Percentiles rank a stretch among this genome's conserved stretches.
These are phyloP conservation scores for Chaetomium strumarium DNA, from an alignment of 2,329 filamentous ascomycete genomes.

Conservation along the genomic window DNA sequence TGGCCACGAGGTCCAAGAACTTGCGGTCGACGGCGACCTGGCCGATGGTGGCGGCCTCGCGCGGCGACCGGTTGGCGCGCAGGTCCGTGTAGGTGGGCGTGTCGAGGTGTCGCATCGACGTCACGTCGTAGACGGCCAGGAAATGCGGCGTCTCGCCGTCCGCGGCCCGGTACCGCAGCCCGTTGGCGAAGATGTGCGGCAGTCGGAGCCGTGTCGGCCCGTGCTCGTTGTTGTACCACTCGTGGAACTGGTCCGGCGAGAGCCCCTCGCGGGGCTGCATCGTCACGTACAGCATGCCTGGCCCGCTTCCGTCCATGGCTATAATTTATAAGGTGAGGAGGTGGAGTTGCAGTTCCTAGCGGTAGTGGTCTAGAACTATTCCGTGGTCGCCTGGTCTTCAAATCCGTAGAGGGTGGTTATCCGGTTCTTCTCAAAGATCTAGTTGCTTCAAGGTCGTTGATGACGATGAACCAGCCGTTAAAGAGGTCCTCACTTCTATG, in stretches of 20 bases:
- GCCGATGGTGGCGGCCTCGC: conserved; percentile 49
- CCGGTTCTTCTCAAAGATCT: too few species aligned
- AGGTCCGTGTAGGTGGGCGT: conserved; percentile 64
- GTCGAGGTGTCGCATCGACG: conserved; percentile 64
- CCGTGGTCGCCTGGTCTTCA: too few species aligned
- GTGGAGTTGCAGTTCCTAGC: too few species aligned
- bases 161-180: conserved; percentile 68
- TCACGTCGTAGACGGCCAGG: conserved; percentile 77
- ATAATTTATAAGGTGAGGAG: too few species aligned
- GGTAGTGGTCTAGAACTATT: too few species aligned
- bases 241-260: conserved; percentile 67
- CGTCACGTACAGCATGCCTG: conserved; percentile 74
- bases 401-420: too few species aligned
- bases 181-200: conserved; percentile 66
- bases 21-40: conserved; percentile 60
- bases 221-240: conserved; percentile 94
- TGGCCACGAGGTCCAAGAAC: conserved; percentile 62
- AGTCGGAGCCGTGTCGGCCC: conserved; percentile 74
- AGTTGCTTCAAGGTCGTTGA: too few species aligned
- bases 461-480: too few species aligned
- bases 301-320: conserved; percentile 8
- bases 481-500: not conserved
- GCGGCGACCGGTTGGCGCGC: conserved; percentile 49
- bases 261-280: conserved; percentile 71
- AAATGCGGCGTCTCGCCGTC: conserved; percentile 61